Conservation (phyloP, 805 yeast genomes). For the Wickerhamiella lipophila region DNA sequence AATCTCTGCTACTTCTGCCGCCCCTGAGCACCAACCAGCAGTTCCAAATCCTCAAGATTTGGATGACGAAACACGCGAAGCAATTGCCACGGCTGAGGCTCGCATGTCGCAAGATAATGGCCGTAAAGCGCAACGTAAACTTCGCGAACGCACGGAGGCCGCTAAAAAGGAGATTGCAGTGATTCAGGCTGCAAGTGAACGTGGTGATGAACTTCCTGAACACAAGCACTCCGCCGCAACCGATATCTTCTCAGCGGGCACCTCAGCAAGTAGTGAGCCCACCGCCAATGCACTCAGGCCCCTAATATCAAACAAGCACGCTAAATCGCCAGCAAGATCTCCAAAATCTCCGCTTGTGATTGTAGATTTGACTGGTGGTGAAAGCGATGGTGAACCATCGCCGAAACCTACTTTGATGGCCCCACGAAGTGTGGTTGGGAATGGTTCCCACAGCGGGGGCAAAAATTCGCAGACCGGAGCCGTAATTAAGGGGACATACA, state of each 20-base stretch:
- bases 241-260: not conserved
- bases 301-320: not conserved
- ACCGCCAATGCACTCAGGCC: too few relatives aligned
- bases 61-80: not conserved
- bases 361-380: not conserved
- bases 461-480: too few relatives aligned
- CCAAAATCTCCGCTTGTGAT: too few relatives aligned
- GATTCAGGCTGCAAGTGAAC: not conserved
- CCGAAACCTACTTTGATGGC: not conserved
- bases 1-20: not conserved
- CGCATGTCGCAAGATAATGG: constrained; percentile 7
- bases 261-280: too few relatives aligned
- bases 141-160: constrained; percentile 8
- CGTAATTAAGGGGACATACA: too few relatives aligned
- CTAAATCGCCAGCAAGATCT: not conserved
- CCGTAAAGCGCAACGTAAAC: constrained; percentile 6
- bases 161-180: not conserved
- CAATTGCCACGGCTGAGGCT: not conserved
- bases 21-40: not conserved
- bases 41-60: not conserved
- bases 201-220: not conserved
- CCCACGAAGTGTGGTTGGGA: not conserved
- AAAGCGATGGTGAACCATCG: not conserved
- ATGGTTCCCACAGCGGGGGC: too few relatives aligned
- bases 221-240: not conserved